Conservation (phyloP, 352 stramenopile species). For the Globisporangium splendens region DNA sequence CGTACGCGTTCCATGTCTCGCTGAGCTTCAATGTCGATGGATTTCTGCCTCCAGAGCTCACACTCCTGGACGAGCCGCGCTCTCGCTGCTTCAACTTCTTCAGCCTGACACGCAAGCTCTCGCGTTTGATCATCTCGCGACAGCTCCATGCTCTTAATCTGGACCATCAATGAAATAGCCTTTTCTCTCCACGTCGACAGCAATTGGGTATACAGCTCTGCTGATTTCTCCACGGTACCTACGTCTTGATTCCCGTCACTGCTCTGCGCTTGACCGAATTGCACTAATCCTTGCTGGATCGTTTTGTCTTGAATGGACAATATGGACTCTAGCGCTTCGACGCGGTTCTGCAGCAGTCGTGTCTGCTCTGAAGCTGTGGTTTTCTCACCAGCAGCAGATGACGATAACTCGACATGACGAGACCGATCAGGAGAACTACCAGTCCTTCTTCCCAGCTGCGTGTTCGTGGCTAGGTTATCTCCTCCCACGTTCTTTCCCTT, state of each 20-base stretch:
- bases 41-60: slow-evolving; percentile 52
- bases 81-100: slow-evolving; percentile 12
- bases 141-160: slow-evolving; percentile 39
- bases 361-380: slow-evolving; percentile 2
- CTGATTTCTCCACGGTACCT: slow-evolving; percentile 12
- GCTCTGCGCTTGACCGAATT: slow-evolving; percentile 17
- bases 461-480: neutral
- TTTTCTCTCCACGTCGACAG: slow-evolving; percentile 56
- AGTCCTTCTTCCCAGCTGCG: neutral
- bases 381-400: neutral
- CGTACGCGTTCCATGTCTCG: slow-evolving; percentile 48
- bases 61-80: slow-evolving; percentile 23
- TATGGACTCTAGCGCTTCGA: slow-evolving; percentile 52
- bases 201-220: slow-evolving; percentile 28
- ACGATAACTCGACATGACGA: neutral
- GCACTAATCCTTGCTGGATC: slow-evolving; percentile 29
- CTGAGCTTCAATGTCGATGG: slow-evolving; percentile 51
- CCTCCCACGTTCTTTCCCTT: neutral
- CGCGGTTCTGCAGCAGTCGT: slow-evolving; percentile 37
- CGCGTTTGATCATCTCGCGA: slow-evolving; percentile 6
- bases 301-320: slow-evolving; percentile 57
- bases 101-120: slow-evolving; percentile 11
- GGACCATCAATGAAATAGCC: slow-evolving; percentile 55
- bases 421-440: too few species aligned
- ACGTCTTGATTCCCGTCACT: slow-evolving; percentile 11